phyloP scores from a whole-genome alignment of 148 eudicot species.

The Nepenthes gracilis region DNA sequence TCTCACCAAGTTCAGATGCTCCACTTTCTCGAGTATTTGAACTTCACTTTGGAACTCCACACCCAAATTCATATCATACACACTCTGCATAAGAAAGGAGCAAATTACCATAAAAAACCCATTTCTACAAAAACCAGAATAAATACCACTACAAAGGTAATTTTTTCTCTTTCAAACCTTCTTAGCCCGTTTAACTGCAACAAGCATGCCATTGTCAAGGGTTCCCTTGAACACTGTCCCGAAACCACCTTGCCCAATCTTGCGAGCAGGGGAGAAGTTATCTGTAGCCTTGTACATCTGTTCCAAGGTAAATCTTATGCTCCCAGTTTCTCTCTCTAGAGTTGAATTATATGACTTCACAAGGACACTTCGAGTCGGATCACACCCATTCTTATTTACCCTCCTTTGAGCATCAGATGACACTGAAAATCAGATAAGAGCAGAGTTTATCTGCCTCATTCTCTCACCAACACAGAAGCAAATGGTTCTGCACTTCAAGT shows the following conservation, averaged over 20 bases:
- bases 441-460: neutral
- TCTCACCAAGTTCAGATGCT: slow-evolving; percentile 70
- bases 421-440: slow-evolving; percentile 15
- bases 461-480: neutral
- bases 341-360: slow-evolving; percentile 25
- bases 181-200: slow-evolving; percentile 86
- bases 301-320: slow-evolving; percentile 40
- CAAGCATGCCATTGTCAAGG: slow-evolving; percentile 59
- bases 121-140: neutral
- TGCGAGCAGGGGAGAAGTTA: slow-evolving; percentile 58
- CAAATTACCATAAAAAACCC: neutral
- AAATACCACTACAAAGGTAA: neutral
- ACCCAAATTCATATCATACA: slow-evolving; percentile 46
- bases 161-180: slow-evolving; percentile 29
- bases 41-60: slow-evolving; percentile 62
- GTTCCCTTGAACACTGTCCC: slow-evolving; percentile 72
- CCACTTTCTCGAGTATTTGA: slow-evolving; percentile 44
- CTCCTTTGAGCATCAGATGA: slow-evolving; percentile 20
- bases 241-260: slow-evolving; percentile 91
- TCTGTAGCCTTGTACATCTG: slow-evolving; percentile 62
- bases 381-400: slow-evolving; percentile 22
- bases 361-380: slow-evolving; percentile 13
- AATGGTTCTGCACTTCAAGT: no score
- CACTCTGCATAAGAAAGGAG: slow-evolving; percentile 21
- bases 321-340: slow-evolving; percentile 25